A percentile compares a stretch with the other conserved stretches of the same genome.
Conservation (phyloP, 2,329 filamentous ascomycete genomes). For the Sclerotinia minor region DNA sequence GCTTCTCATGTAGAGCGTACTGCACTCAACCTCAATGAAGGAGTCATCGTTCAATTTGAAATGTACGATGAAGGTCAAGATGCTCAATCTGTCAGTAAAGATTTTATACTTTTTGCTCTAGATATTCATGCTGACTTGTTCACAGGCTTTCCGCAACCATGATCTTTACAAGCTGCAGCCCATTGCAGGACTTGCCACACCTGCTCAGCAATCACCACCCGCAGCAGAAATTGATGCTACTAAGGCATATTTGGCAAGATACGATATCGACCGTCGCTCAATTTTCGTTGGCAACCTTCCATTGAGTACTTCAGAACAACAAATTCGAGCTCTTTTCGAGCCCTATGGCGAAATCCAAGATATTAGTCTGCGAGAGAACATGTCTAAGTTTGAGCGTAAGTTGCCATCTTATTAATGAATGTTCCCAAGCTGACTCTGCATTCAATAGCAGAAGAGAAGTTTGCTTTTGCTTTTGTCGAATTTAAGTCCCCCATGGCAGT, state of each 20-base stretch:
- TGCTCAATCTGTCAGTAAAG: slow-evolving; percentile 48
- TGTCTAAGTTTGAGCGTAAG: slow-evolving; percentile 40
- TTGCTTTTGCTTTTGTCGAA: slow-evolving; percentile 43
- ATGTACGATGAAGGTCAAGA: slow-evolving; percentile 54
- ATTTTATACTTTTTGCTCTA: neutral
- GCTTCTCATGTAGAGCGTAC: slow-evolving; percentile 36
- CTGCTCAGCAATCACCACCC: slow-evolving; percentile 24
- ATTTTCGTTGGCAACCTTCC: slow-evolving; percentile 52
- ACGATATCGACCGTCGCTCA: slow-evolving; percentile 50
- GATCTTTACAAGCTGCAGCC: slow-evolving; percentile 42
- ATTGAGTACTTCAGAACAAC: slow-evolving; percentile 41
- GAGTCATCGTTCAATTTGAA: slow-evolving; percentile 51
- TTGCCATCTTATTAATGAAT: neutral
- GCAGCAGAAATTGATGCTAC: slow-evolving; percentile 23
- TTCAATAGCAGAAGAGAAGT: slow-evolving; percentile 36
- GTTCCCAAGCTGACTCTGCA: slow-evolving; percentile 27
- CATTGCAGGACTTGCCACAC: slow-evolving; percentile 39
- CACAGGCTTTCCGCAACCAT: slow-evolving; percentile 38
- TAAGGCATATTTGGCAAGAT: slow-evolving; percentile 41
- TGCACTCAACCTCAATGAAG: slow-evolving; percentile 38
- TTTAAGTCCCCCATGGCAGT: slow-evolving; percentile 35
- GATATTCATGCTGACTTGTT: slow-evolving; percentile 22
- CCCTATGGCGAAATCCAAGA: slow-evolving; percentile 45
- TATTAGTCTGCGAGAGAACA: slow-evolving; percentile 40
- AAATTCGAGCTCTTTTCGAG: slow-evolving; percentile 45